Conservation (phyloP, 768 basidiomycete genomes). For the Paxillus rubicundulus region DNA sequence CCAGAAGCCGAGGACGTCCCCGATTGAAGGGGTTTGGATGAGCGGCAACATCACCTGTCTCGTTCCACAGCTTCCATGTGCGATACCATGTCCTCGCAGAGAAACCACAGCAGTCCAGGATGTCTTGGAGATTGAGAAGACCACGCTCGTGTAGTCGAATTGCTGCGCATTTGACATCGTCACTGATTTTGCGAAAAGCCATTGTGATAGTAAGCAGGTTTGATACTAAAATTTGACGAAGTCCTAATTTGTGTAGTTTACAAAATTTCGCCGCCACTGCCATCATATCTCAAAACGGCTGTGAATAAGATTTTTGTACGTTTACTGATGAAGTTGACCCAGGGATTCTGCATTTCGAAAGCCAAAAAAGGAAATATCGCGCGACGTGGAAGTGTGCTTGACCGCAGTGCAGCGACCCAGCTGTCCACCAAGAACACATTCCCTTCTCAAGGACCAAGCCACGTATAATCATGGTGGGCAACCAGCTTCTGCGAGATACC, state of each 20-base stretch:
- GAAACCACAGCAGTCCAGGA: conserved; percentile 22
- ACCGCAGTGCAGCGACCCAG: too few relatives aligned
- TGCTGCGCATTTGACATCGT: conserved; percentile 30
- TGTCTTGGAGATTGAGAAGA: conserved; percentile 16
- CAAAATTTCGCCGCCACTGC: too few relatives aligned
- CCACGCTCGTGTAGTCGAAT: conserved; percentile 21
- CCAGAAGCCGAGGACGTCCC: too few relatives aligned
- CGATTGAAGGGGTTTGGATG: not conserved
- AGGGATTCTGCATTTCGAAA: too few relatives aligned
- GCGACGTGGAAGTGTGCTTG: too few relatives aligned
- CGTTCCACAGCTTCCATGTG: conserved; percentile 10
- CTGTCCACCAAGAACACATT: too few relatives aligned
- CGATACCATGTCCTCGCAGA: conserved; percentile 21
- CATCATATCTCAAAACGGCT: too few relatives aligned
- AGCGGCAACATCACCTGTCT: conserved; percentile 12
- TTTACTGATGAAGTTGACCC: too few relatives aligned
- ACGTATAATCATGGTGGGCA: conserved; percentile 17
- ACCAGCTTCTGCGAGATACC: not conserved
- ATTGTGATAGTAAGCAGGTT: conserved; percentile 6
- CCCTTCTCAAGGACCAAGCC: not conserved
- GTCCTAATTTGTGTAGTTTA: too few relatives aligned
- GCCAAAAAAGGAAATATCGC: too few relatives aligned
- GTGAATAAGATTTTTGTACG: too few relatives aligned
- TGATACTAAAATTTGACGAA: too few relatives aligned
- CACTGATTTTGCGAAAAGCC: conserved; percentile 21